Percentiles rank a stretch among this genome's conserved stretches.
Evolutionary conservation across 768 basidiomycete genomes (phyloP).

Genomic region (Kwoniella europaea): DNA sequence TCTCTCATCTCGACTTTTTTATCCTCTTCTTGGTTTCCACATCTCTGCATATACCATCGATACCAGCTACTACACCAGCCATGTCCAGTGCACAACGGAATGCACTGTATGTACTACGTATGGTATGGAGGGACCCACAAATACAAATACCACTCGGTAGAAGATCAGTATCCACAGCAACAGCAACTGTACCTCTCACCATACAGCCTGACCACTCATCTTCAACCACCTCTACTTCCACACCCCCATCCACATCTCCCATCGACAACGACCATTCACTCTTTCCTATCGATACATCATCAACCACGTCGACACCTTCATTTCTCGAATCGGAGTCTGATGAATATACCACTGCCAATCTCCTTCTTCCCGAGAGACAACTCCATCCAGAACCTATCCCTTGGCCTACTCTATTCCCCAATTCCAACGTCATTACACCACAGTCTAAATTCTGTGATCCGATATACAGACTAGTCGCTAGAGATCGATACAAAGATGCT

Average conservation of each 20-base stretch:
- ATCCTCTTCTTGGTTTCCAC: neutral
- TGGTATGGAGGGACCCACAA: conserved; percentile 8
- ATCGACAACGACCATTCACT: neutral
- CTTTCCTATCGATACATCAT: neutral
- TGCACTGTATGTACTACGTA: conserved; percentile 27
- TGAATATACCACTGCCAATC: conserved; percentile 32
- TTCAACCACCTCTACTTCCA: neutral
- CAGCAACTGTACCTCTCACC: conserved; percentile 2
- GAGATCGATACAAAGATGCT: conserved; percentile 34
- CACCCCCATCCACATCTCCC: neutral
- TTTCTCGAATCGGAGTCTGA: conserved; percentile 43
- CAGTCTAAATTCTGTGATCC: conserved; percentile 32
- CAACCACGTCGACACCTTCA: neutral
- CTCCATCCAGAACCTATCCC: conserved; percentile 31
- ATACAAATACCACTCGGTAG: neutral
- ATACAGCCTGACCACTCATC: neutral
- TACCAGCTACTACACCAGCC: neutral
- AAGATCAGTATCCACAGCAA: neutral
- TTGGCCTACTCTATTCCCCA: conserved; percentile 47
- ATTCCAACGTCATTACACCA: neutral
- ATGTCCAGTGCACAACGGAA: conserved; percentile 20
- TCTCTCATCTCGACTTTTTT: conserved; percentile 2
- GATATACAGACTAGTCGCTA: conserved; percentile 28
- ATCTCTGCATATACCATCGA: neutral
- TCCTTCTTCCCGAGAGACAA: conserved; percentile 26